Conservation (phyloP, 2,329 filamentous ascomycete genomes). For the Rhinocladiella mackenziei region DNA sequence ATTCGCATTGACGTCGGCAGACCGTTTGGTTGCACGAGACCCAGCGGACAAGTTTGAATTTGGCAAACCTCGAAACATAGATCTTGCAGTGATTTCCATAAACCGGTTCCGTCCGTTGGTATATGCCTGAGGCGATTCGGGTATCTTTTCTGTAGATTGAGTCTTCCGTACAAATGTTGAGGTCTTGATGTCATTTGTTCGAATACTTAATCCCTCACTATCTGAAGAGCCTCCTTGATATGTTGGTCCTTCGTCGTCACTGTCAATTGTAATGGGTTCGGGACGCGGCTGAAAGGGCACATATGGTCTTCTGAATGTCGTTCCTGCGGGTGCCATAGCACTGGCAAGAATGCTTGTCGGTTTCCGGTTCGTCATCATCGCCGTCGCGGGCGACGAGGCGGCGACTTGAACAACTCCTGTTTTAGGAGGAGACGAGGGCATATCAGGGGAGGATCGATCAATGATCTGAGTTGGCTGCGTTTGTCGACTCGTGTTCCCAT, state of each 20-base stretch:
- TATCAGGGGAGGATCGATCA: constrained; percentile 35
- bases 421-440: constrained; percentile 30
- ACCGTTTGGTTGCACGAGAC: constrained; percentile 36
- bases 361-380: constrained; percentile 32
- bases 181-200: constrained; percentile 57
- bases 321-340: constrained; percentile 72
- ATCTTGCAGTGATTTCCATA: constrained; percentile 42
- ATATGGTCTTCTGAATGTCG: constrained; percentile 58
- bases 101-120: constrained; percentile 36
- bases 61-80: constrained; percentile 40
- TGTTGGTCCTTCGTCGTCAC: constrained; percentile 54
- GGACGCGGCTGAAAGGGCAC: constrained; percentile 40
- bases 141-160: constrained; percentile 36
- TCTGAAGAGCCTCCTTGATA: constrained; percentile 63
- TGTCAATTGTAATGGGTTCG: constrained; percentile 46
- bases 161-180: constrained; percentile 42
- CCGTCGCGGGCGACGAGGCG: constrained; percentile 75
- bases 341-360: constrained; percentile 50
- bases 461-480: constrained; percentile 63
- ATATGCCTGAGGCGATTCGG: constrained; percentile 39
- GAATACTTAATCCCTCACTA: constrained; percentile 49
- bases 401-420: constrained; percentile 67
- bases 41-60: constrained; percentile 16
- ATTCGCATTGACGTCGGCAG: constrained; percentile 45
- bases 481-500: constrained; percentile 46